Percentiles rank a stretch among this genome's conserved stretches.
phyloP scores from a whole-genome alignment of 257 asterid genomes.

The Solanum sitiens region DNA sequence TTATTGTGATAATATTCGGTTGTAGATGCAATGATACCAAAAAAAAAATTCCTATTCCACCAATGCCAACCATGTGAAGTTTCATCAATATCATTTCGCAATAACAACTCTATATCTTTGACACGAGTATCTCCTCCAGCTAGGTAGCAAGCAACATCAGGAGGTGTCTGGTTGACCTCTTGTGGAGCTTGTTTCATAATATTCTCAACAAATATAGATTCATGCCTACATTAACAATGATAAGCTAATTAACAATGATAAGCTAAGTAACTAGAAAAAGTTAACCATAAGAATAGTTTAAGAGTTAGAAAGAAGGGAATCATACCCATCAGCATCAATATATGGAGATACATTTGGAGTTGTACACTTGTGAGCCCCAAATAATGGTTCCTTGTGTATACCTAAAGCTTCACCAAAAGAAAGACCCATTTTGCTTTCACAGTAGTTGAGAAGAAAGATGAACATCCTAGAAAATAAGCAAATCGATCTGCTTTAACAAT shows the following conservation, averaged over 20 bases:
- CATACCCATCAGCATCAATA: neutral
- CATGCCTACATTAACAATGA: neutral
- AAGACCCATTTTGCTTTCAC: neutral
- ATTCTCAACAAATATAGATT: neutral
- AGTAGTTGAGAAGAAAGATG: neutral
- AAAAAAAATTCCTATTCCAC: constrained; percentile 1
- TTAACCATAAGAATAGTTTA: neutral
- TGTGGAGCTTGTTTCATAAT: neutral
- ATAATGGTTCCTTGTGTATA: neutral
- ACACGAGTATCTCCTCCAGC: neutral
- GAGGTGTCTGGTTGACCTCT: neutral
- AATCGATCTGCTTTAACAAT: neutral
- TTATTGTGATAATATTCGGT: neutral
- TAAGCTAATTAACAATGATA: neutral
- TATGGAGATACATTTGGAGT: neutral
- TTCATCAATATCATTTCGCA: neutral
- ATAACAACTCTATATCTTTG: neutral
- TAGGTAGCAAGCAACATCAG: no score
- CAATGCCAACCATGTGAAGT: neutral
- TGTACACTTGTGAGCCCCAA: neutral
- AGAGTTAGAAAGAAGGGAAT: neutral
- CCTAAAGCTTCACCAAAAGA: neutral
- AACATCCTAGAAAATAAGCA: neutral
- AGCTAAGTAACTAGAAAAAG: neutral
- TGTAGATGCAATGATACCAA: no score